Conservation (phyloP, 176 grass and related monocot genomes). For the Avena atlantica region DNA sequence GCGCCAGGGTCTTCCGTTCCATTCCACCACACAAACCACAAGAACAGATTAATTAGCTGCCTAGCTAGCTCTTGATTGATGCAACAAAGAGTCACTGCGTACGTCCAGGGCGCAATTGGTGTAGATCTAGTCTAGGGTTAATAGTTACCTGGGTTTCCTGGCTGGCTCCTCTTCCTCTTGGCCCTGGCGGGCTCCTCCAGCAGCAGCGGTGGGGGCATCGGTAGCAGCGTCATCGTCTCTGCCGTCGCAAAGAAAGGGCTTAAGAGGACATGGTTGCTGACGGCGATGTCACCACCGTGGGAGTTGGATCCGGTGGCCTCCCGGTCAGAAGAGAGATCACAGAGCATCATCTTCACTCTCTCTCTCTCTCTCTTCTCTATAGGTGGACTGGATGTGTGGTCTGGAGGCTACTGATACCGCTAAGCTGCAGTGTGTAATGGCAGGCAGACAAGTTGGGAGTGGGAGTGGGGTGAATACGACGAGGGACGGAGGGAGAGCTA, state of each 20-base stretch:
- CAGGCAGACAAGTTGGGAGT: background rate
- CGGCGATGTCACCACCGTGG: slow-evolving; percentile 47
- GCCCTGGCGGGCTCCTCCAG: slow-evolving; percentile 42
- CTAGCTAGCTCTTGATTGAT: background rate
- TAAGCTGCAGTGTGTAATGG: background rate
- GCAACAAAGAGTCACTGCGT: background rate
- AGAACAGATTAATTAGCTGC: background rate
- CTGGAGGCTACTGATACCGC: slow-evolving; percentile 15
- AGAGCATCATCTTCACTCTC: slow-evolving; percentile 49
- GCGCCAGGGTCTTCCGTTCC: slow-evolving; percentile 71
- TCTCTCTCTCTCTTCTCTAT: no score
- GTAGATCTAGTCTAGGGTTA: background rate
- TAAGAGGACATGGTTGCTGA: slow-evolving; percentile 54
- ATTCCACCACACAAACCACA: background rate
- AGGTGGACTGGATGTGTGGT: slow-evolving; percentile 16
- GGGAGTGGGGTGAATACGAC: background rate
- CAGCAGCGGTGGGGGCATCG: background rate
- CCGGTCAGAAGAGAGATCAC: slow-evolving; percentile 57
- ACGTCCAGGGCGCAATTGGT: background rate
- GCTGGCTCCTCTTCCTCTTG: slow-evolving; percentile 90
- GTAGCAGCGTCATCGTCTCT: background rate
- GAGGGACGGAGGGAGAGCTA: background rate
- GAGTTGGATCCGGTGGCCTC: slow-evolving; percentile 72
- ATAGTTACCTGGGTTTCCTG: slow-evolving; percentile 83
- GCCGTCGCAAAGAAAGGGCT: slow-evolving; percentile 46